Evolutionary conservation across 371 early-diverging fungal species (phyloP).

Genomic region (Furculomyces boomerangus): DNA sequence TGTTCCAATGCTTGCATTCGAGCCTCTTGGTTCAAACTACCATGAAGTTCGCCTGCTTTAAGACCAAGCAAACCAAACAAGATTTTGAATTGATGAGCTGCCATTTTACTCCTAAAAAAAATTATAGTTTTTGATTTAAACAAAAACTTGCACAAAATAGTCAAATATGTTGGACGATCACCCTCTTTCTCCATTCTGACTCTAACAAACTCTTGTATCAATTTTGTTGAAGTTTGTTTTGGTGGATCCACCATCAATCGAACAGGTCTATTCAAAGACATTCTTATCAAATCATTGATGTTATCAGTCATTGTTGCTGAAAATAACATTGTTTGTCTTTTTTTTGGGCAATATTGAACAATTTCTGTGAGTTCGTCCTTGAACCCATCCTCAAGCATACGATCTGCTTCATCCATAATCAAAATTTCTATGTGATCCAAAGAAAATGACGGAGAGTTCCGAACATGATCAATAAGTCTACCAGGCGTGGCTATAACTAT

Average conservation of each 20-base stretch:
- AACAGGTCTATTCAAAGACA: slow-evolving; percentile 79
- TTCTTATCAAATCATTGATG: slow-evolving; percentile 82
- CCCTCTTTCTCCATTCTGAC: slow-evolving; percentile 69
- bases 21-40: slow-evolving; percentile 89
- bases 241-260: slow-evolving; percentile 74
- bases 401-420: slow-evolving; percentile 99
- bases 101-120: slow-evolving; percentile 84
- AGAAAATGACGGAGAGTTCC: slow-evolving; percentile 75
- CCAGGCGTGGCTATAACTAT: slow-evolving; percentile 99
- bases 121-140: slow-evolving; percentile 64
- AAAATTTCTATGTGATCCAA: slow-evolving; percentile 89
- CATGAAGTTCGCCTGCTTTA: slow-evolving; percentile 93
- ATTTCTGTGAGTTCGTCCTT: slow-evolving; percentile 93
- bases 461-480: slow-evolving; percentile 95
- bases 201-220: slow-evolving; percentile 93
- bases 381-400: slow-evolving; percentile 99
- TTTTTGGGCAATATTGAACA: slow-evolving; percentile 71
- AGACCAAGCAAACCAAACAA: slow-evolving; percentile 81
- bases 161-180: slow-evolving; percentile 66
- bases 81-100: slow-evolving; percentile 93
- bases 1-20: slow-evolving; percentile 78
- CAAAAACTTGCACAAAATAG: slow-evolving; percentile 64
- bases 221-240: slow-evolving; percentile 52
- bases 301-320: slow-evolving; percentile 99
- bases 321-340: slow-evolving; percentile 96